Conservation (phyloP, 2,329 filamentous ascomycete genomes). For the Claviceps sp. region DNA sequence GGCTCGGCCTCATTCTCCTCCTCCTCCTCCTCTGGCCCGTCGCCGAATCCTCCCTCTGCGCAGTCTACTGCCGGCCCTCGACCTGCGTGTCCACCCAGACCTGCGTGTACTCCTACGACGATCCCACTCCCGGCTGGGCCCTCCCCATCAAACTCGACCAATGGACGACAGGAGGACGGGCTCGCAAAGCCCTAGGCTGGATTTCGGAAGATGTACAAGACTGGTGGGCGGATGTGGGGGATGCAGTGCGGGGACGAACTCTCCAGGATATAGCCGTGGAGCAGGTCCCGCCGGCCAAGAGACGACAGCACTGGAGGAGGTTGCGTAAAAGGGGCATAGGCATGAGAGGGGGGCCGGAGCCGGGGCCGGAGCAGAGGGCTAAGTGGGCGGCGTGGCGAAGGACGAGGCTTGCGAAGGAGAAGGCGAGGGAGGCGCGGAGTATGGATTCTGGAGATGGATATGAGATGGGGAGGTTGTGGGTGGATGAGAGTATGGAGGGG, state of each 20-base stretch:
- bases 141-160: slow-evolving; percentile 50
- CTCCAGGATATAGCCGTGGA: slow-evolving; percentile 29
- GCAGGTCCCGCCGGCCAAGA: slow-evolving; percentile 31
- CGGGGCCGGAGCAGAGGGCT: slow-evolving; percentile 25
- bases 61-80: slow-evolving; percentile 38
- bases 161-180: slow-evolving; percentile 41
- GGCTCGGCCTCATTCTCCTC: slow-evolving; percentile 32
- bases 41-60: slow-evolving; percentile 40
- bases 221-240: slow-evolving; percentile 32
- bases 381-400: slow-evolving; percentile 33
- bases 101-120: slow-evolving; percentile 43
- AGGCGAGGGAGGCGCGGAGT: slow-evolving; percentile 24
- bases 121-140: slow-evolving; percentile 46
- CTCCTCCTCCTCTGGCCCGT: slow-evolving; percentile 37
- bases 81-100: slow-evolving; percentile 28
- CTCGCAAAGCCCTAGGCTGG: slow-evolving; percentile 25
- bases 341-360: no score
- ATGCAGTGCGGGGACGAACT: slow-evolving; percentile 31
- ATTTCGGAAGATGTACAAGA: slow-evolving; percentile 32
- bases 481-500: slow-evolving; percentile 16
- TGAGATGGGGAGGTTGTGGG: slow-evolving; percentile 17
- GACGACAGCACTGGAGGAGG: slow-evolving; percentile 35
- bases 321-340: slow-evolving; percentile 30
- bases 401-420: slow-evolving; percentile 26
- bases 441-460: slow-evolving; percentile 22